A percentile compares a stretch with the other conserved stretches of the same genome.
Conservation (phyloP, 192 early-diverging fungal species). For the Fimicolochytrium jonesii region DNA sequence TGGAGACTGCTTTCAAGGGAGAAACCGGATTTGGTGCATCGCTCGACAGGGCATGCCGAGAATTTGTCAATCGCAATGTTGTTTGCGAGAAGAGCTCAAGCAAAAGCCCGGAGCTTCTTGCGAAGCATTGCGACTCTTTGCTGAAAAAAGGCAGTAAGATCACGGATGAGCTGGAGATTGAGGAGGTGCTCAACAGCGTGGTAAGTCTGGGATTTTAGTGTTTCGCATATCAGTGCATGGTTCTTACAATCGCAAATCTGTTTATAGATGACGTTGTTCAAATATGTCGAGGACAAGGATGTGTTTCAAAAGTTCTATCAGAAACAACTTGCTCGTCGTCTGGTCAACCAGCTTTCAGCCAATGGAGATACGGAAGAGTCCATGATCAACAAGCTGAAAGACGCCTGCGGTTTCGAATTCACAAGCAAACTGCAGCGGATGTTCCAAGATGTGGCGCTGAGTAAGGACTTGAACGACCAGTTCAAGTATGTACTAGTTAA, state of each 20-base stretch:
- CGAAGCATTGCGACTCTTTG: conserved; percentile 85
- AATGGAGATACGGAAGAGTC: conserved; percentile 88
- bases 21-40: conserved; percentile 87
- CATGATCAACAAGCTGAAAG: conserved; percentile 88
- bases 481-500: conserved; percentile 63
- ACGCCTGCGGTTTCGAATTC: conserved; percentile 93
- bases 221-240: not conserved
- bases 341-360: conserved; percentile 83
- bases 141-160: conserved; percentile 80
- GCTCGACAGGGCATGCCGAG: conserved; percentile 88
- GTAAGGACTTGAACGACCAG: conserved; percentile 81
- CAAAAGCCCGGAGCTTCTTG: conserved; percentile 85
- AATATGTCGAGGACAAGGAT: conserved; percentile 95
- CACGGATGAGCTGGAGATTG: conserved; percentile 66
- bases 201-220: conserved; percentile 55
- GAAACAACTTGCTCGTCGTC: conserved; percentile 86
- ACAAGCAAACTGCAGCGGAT: conserved; percentile 91
- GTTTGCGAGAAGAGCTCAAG: conserved; percentile 66
- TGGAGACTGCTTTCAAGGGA: conserved; percentile 71
- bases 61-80: conserved; percentile 89
- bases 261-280: conserved; percentile 84
- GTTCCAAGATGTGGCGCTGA: conserved; percentile 91
- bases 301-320: conserved; percentile 98
- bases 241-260: not conserved
- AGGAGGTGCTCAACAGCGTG: conserved; percentile 68